A percentile compares a stretch with the other conserved stretches of the same genome.
Conservation (phyloP, 805 yeast genomes). For the Schwanniomyces occidentalis region DNA sequence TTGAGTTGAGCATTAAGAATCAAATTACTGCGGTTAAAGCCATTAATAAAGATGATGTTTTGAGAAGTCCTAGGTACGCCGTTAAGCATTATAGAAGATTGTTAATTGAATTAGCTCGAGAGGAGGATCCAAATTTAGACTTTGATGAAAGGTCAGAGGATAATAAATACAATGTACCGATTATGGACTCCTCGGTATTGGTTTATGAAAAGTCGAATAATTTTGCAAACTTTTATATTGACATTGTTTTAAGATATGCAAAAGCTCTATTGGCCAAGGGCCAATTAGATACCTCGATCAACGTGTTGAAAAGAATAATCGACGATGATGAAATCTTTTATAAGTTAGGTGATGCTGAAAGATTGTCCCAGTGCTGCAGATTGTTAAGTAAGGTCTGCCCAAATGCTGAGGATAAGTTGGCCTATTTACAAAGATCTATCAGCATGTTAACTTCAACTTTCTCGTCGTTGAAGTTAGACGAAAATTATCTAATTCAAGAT, state of each 20-base stretch:
- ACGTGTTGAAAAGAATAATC: constrained; percentile 28
- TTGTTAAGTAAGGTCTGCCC: constrained; percentile 29
- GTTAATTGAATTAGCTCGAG: constrained; percentile 33
- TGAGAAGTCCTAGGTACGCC: constrained; percentile 41
- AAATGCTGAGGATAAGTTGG: constrained; percentile 17
- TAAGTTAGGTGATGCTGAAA: constrained; percentile 41
- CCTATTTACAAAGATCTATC: constrained; percentile 31
- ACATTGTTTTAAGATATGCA: constrained; percentile 41
- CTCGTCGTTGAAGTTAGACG: constrained; percentile 22
- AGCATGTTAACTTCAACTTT: constrained; percentile 34
- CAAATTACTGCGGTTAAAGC: constrained; percentile 42
- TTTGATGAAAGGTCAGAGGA: constrained; percentile 25
- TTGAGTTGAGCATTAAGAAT: constrained; percentile 32
- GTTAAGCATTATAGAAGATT: constrained; percentile 43
- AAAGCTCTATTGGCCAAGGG: constrained; percentile 43
- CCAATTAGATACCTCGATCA: constrained; percentile 28
- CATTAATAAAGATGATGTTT: constrained; percentile 44
- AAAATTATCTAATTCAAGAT: constrained; percentile 24
- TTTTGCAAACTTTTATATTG: constrained; percentile 44
- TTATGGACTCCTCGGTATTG: constrained; percentile 31
- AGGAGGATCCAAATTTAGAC: constrained; percentile 22
- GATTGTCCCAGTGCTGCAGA: constrained; percentile 40
- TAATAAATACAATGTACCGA: constrained; percentile 33
- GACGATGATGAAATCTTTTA: constrained; percentile 37
- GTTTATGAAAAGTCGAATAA: constrained; percentile 26